Percentiles rank a stretch among this genome's conserved stretches.
Evolutionary conservation across 768 basidiomycete genomes (phyloP).

Genomic region (Russula abietina): DNA sequence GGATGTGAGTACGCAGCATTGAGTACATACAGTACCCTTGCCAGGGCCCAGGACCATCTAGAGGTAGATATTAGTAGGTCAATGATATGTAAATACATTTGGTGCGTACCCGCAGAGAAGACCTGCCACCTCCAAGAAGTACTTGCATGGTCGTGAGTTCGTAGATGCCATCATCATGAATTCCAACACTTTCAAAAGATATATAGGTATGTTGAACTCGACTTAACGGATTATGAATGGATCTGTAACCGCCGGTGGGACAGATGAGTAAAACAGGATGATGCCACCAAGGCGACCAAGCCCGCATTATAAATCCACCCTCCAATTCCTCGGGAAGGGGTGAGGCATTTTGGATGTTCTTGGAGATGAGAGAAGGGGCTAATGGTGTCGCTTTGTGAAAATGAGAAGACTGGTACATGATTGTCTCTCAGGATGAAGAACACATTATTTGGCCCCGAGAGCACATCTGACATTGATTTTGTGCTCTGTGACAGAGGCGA

Average conservation of each 20-base stretch:
- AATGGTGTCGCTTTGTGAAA: conserved; percentile 77
- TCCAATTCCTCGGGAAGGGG: conserved; percentile 75
- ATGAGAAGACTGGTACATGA: conserved; percentile 97
- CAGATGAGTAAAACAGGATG: conserved; percentile 46
- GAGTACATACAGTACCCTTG: conserved; percentile 99
- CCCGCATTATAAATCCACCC: too few relatives aligned
- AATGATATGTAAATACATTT: neutral
- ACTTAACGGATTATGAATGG: conserved; percentile 50
- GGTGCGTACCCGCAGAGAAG: conserved; percentile 73
- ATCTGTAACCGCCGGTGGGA: conserved; percentile 71
- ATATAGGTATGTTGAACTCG: conserved; percentile 92
- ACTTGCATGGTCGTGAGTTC: conserved; percentile 91
- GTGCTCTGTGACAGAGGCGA: conserved; percentile 55
- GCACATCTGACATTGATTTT: conserved; percentile 55
- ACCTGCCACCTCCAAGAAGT: conserved; percentile 90
- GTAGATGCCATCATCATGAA: conserved; percentile 89
- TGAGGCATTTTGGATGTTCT: conserved; percentile 77
- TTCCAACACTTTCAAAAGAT: conserved; percentile 85
- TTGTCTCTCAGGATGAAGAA: conserved; percentile 85
- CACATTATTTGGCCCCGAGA: conserved; percentile 91
- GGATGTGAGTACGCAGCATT: conserved; percentile 88
- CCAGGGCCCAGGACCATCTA: conserved; percentile 94
- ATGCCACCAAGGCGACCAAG: conserved; percentile 74
- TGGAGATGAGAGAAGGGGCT: conserved; percentile 83
- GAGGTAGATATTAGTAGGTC: conserved; percentile 13